phyloP scores from a whole-genome alignment of 192 early-diverging fungal species.

The Rhizoclosmatium sp. region DNA sequence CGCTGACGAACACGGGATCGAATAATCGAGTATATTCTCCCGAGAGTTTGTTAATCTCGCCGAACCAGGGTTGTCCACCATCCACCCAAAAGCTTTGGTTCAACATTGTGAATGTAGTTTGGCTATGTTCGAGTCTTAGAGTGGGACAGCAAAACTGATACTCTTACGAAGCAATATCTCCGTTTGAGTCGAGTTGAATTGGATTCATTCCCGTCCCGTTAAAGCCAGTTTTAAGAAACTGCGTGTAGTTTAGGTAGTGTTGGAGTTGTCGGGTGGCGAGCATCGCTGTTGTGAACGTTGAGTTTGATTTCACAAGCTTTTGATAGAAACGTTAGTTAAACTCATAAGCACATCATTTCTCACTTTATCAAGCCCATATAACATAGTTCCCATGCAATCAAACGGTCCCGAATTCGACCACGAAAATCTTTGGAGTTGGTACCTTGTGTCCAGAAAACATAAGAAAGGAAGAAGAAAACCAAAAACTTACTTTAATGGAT shows the following conservation, averaged over 20 bases:
- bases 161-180: not conserved
- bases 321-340: not conserved
- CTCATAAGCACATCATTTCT: not conserved
- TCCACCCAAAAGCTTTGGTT: not conserved
- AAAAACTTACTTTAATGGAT: not conserved
- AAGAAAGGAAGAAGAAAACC: no score
- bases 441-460: not conserved
- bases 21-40: not conserved
- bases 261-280: not conserved
- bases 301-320: not conserved
- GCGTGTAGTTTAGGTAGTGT: not conserved
- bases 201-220: constrained; percentile 8
- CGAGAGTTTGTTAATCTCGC: constrained; percentile 6
- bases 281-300: not conserved
- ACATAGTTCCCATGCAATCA: constrained; percentile 19
- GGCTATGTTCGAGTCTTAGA: not conserved
- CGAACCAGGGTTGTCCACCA: not conserved
- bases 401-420: constrained; percentile 19
- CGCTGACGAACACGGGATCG: no score
- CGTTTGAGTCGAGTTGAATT: not conserved
- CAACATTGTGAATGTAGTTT: constrained; percentile 14
- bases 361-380: constrained; percentile 27
- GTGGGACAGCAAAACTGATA: not conserved
- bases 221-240: not conserved
- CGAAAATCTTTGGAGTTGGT: not conserved